Base-by-base conservation (phyloP, 495 filamentous ascomycete genomes). In the Bryoglossum gracile region DNA sequence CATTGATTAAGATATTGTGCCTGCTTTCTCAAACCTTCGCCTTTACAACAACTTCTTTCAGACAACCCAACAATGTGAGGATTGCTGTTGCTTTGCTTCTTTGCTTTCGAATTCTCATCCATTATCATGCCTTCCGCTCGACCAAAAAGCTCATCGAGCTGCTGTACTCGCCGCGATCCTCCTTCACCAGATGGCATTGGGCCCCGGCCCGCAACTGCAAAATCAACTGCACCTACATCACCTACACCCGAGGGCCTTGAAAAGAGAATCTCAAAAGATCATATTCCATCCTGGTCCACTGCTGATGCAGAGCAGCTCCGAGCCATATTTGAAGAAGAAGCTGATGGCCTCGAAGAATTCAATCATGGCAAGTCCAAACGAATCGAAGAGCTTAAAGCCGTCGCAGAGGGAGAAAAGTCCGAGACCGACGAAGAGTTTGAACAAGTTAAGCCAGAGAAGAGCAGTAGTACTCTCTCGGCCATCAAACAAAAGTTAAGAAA, bases 401-500 rank as follows among this genome's bases (percentile, higher is more conserved):
- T 34, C 18, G 23, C 51, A 4, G 46, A 32, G 11, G 36, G 37
- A 47, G 54, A 57, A 11, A 39, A 36, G 18, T 52, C 54, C 3
- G 54, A 57, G 13, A 34, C 40, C 3, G 49, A 57, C 9, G 34
- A 17, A 10, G 41, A 50, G 33, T 16, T 19, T 17, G 18, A 38
- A 8, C 13, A 46, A 16, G 18, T 53, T 6, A 26, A 30, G n/a
- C 1, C 18, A 14, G 35, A 53, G 37, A 55, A 43, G 26, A 49
- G 45, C 24, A 51, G 52, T 6, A 54, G 21, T 19, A 55, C 50
- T 16, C 44, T 62, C 14, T 48, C 37, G 11, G 37, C 40, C 28
- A 45, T 62, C 11, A 56, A 43, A 21, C 34, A 50, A 14, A 69
- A 56, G 35, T 43, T 77, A 21, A 69, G 64, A 23, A 67, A 72